Evolutionary conservation across 176 grass and related monocot species (phyloP).

Genomic region (Bromus sterilis): DNA sequence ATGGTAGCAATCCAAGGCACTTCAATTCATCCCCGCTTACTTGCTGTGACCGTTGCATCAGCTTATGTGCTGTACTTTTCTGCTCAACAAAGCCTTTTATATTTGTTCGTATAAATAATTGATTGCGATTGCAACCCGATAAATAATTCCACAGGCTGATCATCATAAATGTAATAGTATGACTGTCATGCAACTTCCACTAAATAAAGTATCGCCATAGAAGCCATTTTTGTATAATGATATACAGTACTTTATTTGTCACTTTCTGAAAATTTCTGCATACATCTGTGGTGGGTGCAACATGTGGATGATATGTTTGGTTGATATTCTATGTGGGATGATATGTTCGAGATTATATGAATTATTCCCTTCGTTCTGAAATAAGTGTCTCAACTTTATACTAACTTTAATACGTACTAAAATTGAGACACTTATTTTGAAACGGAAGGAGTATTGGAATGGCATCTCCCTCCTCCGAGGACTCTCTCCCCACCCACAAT

Average conservation of each 20-base stretch:
- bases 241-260: not conserved
- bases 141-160: not conserved
- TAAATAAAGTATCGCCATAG: not conserved
- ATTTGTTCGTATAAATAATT: slow-evolving; percentile 3
- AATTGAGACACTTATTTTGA: no score
- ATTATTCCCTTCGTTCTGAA: no score
- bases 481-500: no score
- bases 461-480: no score
- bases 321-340: not conserved
- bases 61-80: not conserved
- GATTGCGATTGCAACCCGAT: not conserved
- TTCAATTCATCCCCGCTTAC: not conserved
- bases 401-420: no score
- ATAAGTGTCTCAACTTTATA: no score
- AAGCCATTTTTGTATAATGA: not conserved
- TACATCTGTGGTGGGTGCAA: not conserved
- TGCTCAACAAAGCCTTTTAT: not conserved
- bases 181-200: not conserved
- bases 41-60: not conserved
- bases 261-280: not conserved
- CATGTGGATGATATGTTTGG: not conserved
- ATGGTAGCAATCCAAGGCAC: not conserved
- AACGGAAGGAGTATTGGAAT: no score
- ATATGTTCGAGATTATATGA: not conserved
- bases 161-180: not conserved